Evolutionary conservation across 257 asterid species (phyloP).

Genomic region (Solanum rostratum): DNA sequence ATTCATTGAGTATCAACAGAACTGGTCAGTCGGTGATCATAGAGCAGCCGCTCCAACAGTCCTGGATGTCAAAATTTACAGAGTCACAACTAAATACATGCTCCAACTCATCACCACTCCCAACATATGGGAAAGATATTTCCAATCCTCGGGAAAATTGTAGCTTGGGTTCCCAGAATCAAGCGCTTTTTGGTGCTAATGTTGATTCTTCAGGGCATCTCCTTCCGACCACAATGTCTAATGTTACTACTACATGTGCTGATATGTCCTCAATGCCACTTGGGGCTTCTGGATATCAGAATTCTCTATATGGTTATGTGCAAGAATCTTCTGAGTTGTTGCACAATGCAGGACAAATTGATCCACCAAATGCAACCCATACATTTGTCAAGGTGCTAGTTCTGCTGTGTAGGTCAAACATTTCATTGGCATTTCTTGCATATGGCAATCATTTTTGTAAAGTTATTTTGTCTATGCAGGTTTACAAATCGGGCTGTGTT

Average conservation of each 20-base stretch:
- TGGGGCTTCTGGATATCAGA: conserved; percentile 57
- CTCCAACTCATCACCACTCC: conserved; percentile 33
- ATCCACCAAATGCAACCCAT: conserved; percentile 38
- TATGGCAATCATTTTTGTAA: neutral
- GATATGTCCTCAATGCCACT: conserved; percentile 53
- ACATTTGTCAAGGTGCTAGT: conserved; percentile 71
- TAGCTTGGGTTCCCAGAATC: conserved; percentile 52
- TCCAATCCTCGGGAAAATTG: conserved; percentile 44
- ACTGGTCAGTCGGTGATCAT: conserved; percentile 39
- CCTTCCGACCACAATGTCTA: conserved; percentile 59
- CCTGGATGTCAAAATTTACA: conserved; percentile 52
- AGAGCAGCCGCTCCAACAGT: conserved; percentile 56
- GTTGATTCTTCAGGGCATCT: conserved; percentile 59
- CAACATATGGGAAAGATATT: conserved; percentile 51
- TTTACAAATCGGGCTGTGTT: conserved; percentile 68
- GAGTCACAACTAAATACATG: conserved; percentile 28
- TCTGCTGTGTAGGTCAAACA: neutral
- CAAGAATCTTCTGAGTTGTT: conserved; percentile 69
- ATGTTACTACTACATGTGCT: conserved; percentile 41
- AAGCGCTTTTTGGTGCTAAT: conserved; percentile 45
- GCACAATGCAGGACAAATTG: conserved; percentile 47
- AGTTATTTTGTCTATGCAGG: conserved; percentile 28
- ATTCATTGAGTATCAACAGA: conserved; percentile 47
- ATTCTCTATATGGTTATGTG: conserved; percentile 46
- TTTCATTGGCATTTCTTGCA: neutral